Percentiles rank a stretch among this genome's conserved stretches.
These are phyloP conservation scores for Blastocystis sp. DNA, from an alignment of 352 stramenopile genomes.

Conservation along the genomic window DNA sequence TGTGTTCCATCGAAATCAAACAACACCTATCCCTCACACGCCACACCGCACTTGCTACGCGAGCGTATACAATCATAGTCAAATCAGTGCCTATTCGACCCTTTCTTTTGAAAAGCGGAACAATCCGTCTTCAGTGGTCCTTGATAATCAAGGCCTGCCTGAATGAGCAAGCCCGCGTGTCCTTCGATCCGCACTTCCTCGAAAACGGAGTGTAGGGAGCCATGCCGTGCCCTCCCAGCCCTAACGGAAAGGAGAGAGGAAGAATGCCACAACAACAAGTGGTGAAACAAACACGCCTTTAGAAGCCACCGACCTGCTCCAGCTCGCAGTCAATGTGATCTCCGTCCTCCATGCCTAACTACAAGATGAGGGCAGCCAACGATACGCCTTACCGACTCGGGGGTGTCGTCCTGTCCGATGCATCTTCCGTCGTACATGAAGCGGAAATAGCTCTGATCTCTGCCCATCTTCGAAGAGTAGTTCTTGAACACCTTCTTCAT, in stretches of 20 bases:
- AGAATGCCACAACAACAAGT: background rate
- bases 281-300: background rate
- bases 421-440: constrained; percentile 64
- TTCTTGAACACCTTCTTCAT: constrained; percentile 67
- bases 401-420: constrained; percentile 61
- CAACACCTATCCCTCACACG: background rate
- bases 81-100: too few relatives aligned
- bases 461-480: constrained; percentile 50
- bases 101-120: too few relatives aligned
- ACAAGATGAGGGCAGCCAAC: background rate
- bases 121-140: too few relatives aligned
- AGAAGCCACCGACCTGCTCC: constrained; percentile 52
- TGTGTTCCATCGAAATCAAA: constrained; percentile 26
- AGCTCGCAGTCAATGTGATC: constrained; percentile 59
- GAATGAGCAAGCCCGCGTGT: too few relatives aligned
- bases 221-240: background rate
- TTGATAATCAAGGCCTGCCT: too few relatives aligned
- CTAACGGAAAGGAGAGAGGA: constrained; percentile 6
- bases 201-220: background rate
- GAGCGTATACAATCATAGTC: too few relatives aligned
- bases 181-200: too few relatives aligned
- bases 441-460: constrained; percentile 62
- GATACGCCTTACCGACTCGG: constrained; percentile 27
- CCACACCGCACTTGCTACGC: too few relatives aligned
- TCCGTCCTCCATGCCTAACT: constrained; percentile 62